Evolutionary conservation across 176 grass and related monocot genomes (phyloP).

Genomic region (Oryza longistaminata): DNA sequence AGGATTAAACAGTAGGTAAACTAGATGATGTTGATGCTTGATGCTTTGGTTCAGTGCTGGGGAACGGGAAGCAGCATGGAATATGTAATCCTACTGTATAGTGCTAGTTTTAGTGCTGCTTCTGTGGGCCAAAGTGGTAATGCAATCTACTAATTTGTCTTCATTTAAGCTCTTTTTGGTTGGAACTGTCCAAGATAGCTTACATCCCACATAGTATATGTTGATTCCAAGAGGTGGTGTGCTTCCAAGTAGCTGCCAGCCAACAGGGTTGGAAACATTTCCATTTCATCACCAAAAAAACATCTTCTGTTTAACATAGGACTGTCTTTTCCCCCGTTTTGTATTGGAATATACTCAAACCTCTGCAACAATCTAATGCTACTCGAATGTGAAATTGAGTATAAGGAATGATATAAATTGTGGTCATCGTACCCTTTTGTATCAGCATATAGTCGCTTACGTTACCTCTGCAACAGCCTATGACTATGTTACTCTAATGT

Average conservation of each 20-base stretch:
- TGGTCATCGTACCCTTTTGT: not conserved
- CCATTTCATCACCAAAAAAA: slow-evolving; percentile 5
- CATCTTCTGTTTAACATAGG: not conserved
- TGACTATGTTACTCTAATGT: not conserved
- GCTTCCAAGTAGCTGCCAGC: not conserved
- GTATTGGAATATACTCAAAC: not conserved
- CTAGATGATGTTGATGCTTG: not conserved
- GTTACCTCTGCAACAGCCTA: not conserved
- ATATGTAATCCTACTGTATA: not conserved
- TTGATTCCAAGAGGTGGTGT: not conserved
- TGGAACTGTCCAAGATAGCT: slow-evolving; percentile 11
- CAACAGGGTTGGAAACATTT: slow-evolving; percentile 1
- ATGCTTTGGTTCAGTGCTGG: not conserved
- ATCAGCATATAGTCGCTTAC: not conserved
- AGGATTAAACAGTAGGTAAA: not conserved
- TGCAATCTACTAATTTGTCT: not conserved
- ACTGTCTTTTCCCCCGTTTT: not conserved
- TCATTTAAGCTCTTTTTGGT: slow-evolving; percentile 13
- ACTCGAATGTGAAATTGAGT: not conserved
- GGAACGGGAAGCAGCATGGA: not conserved
- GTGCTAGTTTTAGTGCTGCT: slow-evolving; percentile 1
- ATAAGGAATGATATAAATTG: not conserved
- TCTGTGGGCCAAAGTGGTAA: not conserved
- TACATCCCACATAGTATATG: not conserved
- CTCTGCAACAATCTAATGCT: not conserved